Base-by-base conservation (phyloP, 2,329 filamentous ascomycete species). In the Penicillium rolfsii region DNA sequence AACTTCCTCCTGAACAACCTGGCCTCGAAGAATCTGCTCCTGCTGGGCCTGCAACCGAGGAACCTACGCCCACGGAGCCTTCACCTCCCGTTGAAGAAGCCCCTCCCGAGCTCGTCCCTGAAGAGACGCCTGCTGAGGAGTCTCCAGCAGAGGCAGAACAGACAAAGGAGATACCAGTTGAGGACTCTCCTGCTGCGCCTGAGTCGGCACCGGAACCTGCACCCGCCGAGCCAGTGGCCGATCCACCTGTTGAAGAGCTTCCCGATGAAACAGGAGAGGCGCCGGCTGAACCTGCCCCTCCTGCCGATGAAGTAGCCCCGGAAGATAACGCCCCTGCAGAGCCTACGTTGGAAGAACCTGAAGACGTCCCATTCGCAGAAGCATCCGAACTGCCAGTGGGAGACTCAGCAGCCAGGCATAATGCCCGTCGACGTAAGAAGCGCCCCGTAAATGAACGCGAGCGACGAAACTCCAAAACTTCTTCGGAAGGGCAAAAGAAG, bases 391-490 rank as follows among this genome's bases (percentile, higher is more conserved):
- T 54, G 12, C 63, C 50, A 45, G 67, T 58, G 30, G 59, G 58
- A 3, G 55, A 53, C 30, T 56, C 53, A 33, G 55, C 54, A 14
- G 61, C 57, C 6, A 53, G 62, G 4, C 60, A 69, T 33, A 62
- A 57, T 19, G 63, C 70, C 14, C 70, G 70, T 35, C 73, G 71
- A 55, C 76, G 67, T 53, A 76, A 73, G 69, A 70, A 69, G 58
- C 73, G 71, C 16, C 67, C 72, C 7, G 69, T 64, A 12, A 59
- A 66, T 28, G 72, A 75, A 1, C 69, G 70, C 26, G 76, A 77
- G 30, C 73, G 73, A 57, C 71, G 72, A 8, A 69, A 70, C 41
- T 77, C 76, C 4, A 79, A 73, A 55, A 68, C 71, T 28, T 79
- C 75, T 2, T 73, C 71, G 5, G 76, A 79, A 54, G 71, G 67